Percentiles rank a stretch among this genome's conserved stretches.
phyloP scores from a whole-genome alignment of 768 basidiomycete species.

The Lentinula aciculospora region DNA sequence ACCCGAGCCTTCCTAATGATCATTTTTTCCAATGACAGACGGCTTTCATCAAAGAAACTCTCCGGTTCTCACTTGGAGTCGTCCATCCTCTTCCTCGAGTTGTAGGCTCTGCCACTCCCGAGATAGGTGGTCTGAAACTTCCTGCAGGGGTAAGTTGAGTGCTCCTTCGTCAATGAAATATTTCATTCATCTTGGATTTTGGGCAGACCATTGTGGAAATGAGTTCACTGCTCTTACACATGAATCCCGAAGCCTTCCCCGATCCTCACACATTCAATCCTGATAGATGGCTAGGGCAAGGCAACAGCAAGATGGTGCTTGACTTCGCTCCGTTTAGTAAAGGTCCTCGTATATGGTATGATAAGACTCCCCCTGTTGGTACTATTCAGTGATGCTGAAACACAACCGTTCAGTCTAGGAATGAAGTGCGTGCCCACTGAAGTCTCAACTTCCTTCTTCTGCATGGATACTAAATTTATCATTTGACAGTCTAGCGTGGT shows the following conservation, averaged over 20 bases:
- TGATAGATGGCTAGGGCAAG: constrained; percentile 34
- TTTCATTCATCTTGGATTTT: background rate
- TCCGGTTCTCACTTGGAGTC: constrained; percentile 37
- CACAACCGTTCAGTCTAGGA: background rate
- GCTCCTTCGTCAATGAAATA: background rate
- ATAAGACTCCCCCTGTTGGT: too few species aligned
- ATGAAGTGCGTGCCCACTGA: background rate
- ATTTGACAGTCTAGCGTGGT: constrained; percentile 7
- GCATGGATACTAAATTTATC: background rate
- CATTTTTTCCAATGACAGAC: constrained; percentile 21
- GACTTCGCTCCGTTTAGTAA: constrained; percentile 32
- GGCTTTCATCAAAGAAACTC: constrained; percentile 42
- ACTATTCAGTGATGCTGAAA: background rate
- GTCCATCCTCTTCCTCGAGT: constrained; percentile 37
- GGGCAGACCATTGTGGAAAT: constrained; percentile 35
- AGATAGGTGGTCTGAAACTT: constrained; percentile 27
- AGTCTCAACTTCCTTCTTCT: background rate
- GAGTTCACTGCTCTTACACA: constrained; percentile 32
- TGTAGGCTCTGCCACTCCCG: constrained; percentile 27
- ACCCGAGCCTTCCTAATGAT: background rate
- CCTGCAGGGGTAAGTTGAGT: constrained; percentile 27
- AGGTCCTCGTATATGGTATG: constrained; percentile 6
- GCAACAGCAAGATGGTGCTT: constrained; percentile 24
- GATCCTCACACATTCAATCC: constrained; percentile 32
- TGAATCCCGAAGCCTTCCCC: constrained; percentile 32